Evolutionary conservation across 1,284 basidiomycete genomes (phyloP), one percentile per base, ranked within the genome.

Genomic region (Ganoderma leucocontextum): DNA sequence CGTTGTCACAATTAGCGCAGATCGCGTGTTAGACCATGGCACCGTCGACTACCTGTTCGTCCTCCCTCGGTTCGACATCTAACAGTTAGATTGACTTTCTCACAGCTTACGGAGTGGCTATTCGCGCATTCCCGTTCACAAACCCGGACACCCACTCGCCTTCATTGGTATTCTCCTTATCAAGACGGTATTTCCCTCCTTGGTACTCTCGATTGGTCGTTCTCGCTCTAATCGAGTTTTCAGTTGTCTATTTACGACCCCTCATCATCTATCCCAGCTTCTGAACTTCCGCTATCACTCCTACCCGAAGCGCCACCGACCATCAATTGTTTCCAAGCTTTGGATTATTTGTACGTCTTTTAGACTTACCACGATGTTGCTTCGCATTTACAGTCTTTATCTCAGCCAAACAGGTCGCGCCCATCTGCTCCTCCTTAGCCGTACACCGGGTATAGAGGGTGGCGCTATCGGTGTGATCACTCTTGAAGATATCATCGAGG

Each of bases 211-310:
- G 49, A 36, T 10, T 2, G 47, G 5, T 59, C 33, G 60, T 7
- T 59, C 35, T 60, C 29, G 41, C 15, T 17, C 39, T 62, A 4
- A 52, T 64, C 35, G 22, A 41, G 8, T 62, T 22, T n/a, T 2
- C 78, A 96, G 92, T 89, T 99, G 49, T 89, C 98, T 63, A 87
- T 89, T 1, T 99, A 99, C 78, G 96, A 98, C 79, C 95, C 96
- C 0, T 87, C 93, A 22, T 87, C 93, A 77, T 88, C 86, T 1
- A 86, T 89, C 69, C 92, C 92, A 1, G 94, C 97, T 0, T 92
- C 90, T 2, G 82, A 87, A 55, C 94, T 95, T 77, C 81, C 85
- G 0, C 83, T 96, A 0, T 89, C 92, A 0, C 94, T 97, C n/a
- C 81, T 99, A 3, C 97, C 97, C 0, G 97, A 99, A 82, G 96